Base-by-base conservation (phyloP, 495 filamentous ascomycete species). In the Penicillium robsamsonii region DNA sequence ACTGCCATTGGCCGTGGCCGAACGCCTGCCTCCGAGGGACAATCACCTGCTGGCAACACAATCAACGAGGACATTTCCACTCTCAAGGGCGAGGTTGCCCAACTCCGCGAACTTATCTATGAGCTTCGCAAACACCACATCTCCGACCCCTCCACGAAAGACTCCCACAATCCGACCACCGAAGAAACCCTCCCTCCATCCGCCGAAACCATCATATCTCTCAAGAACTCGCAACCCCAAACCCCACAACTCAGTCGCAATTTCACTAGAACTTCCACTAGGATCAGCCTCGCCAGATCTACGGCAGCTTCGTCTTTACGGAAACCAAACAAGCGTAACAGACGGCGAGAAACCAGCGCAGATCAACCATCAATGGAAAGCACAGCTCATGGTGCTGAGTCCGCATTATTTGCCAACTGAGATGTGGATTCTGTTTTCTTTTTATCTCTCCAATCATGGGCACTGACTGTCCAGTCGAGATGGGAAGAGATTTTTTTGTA, bases 81-180 rank as follows among this genome's bases (percentile, higher is more conserved):
- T 4, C 55, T 77, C 30, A 70, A 67, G 35, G 48, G 62, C 20
- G 71, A 77, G 55, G 61, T 75, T 12, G 57, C 66, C 2, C 62
- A 73, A 20, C 60, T 77, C 18, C 73, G 68, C 22, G 58, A 62
- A 33, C 66, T 75, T 13, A 65, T 75, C 11, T 70, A 68, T 25
- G 60, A 73, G 35, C 56, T 75, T 2, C 64, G 60, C 49, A 59
- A 57, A 40, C 59, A 63, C 31, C 63, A 68, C 33, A 61, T 67
- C 10, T 46, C 55, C 20, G 46, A 49, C 20, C 61, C 55, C 10
- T 59, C 59, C 31, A 58, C 59, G 13, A 38, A 56, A 17, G 58
- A 60, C 5, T 12, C 46, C 11, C n/a, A 49, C n/a, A 46, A 54
- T n/a, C 25, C 38, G 11, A 50, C 11, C 10, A 46, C 50, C 22